Base-by-base conservation (phyloP, 2,329 filamentous ascomycete species). In the Eutypa lata region DNA sequence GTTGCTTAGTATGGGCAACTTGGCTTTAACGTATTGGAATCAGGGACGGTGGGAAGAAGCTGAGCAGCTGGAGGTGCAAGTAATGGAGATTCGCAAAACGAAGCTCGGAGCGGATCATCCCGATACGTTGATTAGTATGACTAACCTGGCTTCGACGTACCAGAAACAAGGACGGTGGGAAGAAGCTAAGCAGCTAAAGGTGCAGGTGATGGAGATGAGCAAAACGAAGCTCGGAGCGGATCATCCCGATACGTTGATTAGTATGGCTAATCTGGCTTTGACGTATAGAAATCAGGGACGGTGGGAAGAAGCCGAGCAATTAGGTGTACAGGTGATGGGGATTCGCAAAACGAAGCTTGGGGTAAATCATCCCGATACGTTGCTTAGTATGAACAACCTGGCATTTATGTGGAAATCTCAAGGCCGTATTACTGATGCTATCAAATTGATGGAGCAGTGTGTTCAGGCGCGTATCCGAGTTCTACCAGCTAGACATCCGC, bases 191-290 rank as follows among this genome's bases (percentile, higher is more conserved):
- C 43, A 48, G 22, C 13, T 58, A 31, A 7, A 53, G 14, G 46
- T 44, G 22, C 42, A 53, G 16, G 56, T 56, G 8, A 3, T 65
- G 22, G 56, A 61, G 50, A 50, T 7, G 0, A 19, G 21, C 2
- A 56, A 53, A 37, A 55, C 8, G 11, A 18, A 63, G 33, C 50
- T 60, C 5, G 59, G 58, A 16, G 31, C 40, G 21, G 58, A 57
- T 13, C 53, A 60, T 40, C 57, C 60, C 14, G 16, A 51, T 24
- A 55, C 53, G 28, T 22, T 55, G 21, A 24, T n/a, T 16, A 51
- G 47, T 16, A 54, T 51, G 38, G 28, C 3, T 18, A 51, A 51
- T n/a, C 38, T 54, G 26, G 47, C n/a, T n/a, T n/a, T n/a, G n/a
- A n/a, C n/a, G n/a, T n/a, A n/a, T n/a, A n/a, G n/a, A n/a, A n/a